phyloP scores from a whole-genome alignment of 2,329 filamentous ascomycete species.

The Thelonectria olida region DNA sequence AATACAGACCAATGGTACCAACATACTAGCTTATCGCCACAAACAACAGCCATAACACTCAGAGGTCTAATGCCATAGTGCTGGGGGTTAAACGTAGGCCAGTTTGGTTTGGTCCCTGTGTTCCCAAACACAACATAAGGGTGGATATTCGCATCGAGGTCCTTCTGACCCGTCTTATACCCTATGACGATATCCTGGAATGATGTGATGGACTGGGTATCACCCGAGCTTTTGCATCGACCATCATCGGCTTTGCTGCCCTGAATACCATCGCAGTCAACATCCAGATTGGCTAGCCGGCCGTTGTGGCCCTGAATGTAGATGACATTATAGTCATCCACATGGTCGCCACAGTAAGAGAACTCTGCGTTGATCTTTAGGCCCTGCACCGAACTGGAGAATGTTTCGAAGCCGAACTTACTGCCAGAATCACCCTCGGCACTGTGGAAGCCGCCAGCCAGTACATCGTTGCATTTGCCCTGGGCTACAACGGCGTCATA shows the following conservation, averaged over 20 bases:
- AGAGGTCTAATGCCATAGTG: slow-evolving; percentile 57
- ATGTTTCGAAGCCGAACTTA: slow-evolving; percentile 28
- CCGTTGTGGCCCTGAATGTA: slow-evolving; percentile 56
- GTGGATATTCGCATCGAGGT: slow-evolving; percentile 60
- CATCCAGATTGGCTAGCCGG: slow-evolving; percentile 62
- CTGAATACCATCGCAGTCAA: slow-evolving; percentile 66
- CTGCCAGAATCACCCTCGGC: slow-evolving; percentile 47
- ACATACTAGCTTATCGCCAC: slow-evolving; percentile 55
- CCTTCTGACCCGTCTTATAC: slow-evolving; percentile 49
- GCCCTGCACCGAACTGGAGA: not conserved
- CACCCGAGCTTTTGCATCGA: slow-evolving; percentile 54
- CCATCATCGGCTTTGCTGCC: slow-evolving; percentile 51
- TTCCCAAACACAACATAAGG: slow-evolving; percentile 65
- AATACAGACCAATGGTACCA: not conserved
- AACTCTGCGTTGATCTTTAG: slow-evolving; percentile 37
- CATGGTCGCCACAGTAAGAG: slow-evolving; percentile 58
- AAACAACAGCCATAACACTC: slow-evolving; percentile 65
- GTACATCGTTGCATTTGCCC: slow-evolving; percentile 48
- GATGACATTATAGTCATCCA: slow-evolving; percentile 51
- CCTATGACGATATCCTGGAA: slow-evolving; percentile 52
- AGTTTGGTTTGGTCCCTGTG: slow-evolving; percentile 44
- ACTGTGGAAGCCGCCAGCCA: slow-evolving; percentile 53
- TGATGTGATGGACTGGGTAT: slow-evolving; percentile 57
- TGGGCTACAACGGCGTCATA: slow-evolving; percentile 50
- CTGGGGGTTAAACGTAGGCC: slow-evolving; percentile 51